Evolutionary conservation across 768 basidiomycete species (phyloP).

Genomic region (Serendipita sp.): DNA sequence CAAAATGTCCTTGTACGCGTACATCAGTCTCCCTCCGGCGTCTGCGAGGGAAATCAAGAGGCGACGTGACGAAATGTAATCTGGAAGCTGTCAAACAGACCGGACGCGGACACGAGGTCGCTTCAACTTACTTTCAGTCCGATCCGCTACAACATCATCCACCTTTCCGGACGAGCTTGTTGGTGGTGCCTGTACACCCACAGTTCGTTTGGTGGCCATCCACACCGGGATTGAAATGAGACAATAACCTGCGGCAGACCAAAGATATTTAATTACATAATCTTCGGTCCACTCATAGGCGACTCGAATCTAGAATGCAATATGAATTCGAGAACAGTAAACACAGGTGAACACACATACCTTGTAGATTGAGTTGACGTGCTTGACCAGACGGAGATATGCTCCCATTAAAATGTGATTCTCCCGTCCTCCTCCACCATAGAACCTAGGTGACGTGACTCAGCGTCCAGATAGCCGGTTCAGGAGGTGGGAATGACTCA

Average conservation of each 20-base stretch:
- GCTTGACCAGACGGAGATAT: constrained; percentile 66
- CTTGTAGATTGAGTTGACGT: constrained; percentile 87
- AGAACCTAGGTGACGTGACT: constrained; percentile 41
- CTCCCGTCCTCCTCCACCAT: constrained; percentile 75
- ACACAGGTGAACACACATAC: constrained; percentile 20
- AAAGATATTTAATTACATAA: constrained; percentile 90
- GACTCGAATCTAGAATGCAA: constrained; percentile 54
- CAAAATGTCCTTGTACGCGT: constrained; percentile 87
- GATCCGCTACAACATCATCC: constrained; percentile 4
- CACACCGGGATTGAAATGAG: constrained; percentile 84
- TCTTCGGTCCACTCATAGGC: constrained; percentile 94
- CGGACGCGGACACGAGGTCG: background rate
- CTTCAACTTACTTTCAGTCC: constrained; percentile 6
- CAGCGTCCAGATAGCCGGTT: background rate
- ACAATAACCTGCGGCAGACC: constrained; percentile 84
- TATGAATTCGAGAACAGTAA: background rate
- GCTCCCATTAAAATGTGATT: constrained; percentile 62
- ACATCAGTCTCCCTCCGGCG: constrained; percentile 90
- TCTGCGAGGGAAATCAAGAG: constrained; percentile 89
- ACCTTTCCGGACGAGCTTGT: background rate
- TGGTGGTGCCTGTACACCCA: constrained; percentile 13
- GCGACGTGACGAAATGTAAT: constrained; percentile 86
- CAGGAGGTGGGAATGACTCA: constrained; percentile 23
- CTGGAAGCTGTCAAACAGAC: constrained; percentile 18
- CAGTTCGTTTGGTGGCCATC: constrained; percentile 38